Conservation (phyloP, 495 filamentous ascomycete genomes). For the Darksidea phi region DNA sequence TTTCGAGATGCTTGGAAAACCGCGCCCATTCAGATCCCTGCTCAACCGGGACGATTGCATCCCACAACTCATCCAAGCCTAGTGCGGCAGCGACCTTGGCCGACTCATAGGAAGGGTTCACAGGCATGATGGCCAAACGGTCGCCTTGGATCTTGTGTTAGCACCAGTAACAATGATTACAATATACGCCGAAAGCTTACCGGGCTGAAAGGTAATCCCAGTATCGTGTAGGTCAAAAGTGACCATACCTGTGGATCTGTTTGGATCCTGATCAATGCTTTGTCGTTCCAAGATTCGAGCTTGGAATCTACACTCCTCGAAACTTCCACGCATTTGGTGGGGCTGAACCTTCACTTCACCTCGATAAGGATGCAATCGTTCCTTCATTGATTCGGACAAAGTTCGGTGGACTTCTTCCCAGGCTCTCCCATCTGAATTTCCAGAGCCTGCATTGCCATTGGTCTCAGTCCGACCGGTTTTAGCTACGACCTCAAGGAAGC, state of each 20-base stretch:
- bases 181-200: constrained; percentile 16
- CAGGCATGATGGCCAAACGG: constrained; percentile 52
- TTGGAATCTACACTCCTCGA: constrained; percentile 52
- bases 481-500: constrained; percentile 53
- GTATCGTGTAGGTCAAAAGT: constrained; percentile 50
- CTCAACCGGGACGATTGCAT: constrained; percentile 43
- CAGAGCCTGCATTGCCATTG: constrained; percentile 49
- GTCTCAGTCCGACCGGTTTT: constrained; percentile 54
- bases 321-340: constrained; percentile 53
- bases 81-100: constrained; percentile 51
- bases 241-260: constrained; percentile 49
- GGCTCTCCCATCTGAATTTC: constrained; percentile 44
- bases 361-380: constrained; percentile 51
- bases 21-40: constrained; percentile 45
- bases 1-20: constrained; percentile 48
- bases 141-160: constrained; percentile 31
- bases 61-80: constrained; percentile 42
- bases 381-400: constrained; percentile 55
- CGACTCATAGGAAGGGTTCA: constrained; percentile 51
- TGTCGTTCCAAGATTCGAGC: constrained; percentile 47
- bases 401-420: constrained; percentile 54
- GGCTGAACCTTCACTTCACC: constrained; percentile 47
- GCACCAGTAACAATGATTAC: no score
- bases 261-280: constrained; percentile 47
- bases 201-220: constrained; percentile 52